Base-by-base conservation (phyloP, 345 rosid genomes). In the Corymbia maculata region DNA sequence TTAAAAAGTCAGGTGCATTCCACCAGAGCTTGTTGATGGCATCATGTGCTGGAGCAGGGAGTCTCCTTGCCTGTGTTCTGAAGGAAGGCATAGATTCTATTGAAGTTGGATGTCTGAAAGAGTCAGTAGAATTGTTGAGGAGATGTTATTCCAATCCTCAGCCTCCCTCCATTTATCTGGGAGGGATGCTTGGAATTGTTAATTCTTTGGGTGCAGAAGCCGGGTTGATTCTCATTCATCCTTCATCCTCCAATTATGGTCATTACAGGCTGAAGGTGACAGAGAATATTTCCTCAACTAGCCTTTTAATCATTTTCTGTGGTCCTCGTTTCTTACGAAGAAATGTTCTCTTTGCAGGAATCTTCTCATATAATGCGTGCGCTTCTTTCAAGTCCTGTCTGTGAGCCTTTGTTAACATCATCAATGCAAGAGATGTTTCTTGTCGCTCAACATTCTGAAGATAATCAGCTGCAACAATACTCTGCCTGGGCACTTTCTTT, bases 151-250 rank as follows among this genome's bases (percentile, higher is more conserved):
- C 96, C 86, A 92, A 89, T 88, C 91, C 96, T 90, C 88, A 89
- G 89, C 96, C 96, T 89, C 89, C 96, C 15, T 90, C 93, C 86
- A 88, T 93, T 89, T 95, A 94, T 88, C 89, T 96, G 89, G 97
- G 98, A 88, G 99, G 96, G 80, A 96, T 97, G 98, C 94, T 97
- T 88, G 99, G 99, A 88, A 92, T 97, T 86, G 94, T 95, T 89
- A 97, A 96, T 90, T 93, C 95, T 86, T 91, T 95, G 89, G 99
- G 98, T 90, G 99, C 97, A 57, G 93, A 95, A 89, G 96, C 97
- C 85, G 99, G 99, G 85, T 90, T 93, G 92, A 90, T 94, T 88
- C 90, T 87, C 90, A 85, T 87, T 85, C 93, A 90, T 91, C 91
- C 93, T 52, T 88, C 87, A 86, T 94, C 92, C 30, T 89, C 92